Conservation (phyloP, 352 stramenopile genomes). For the Saprolegnia diclina region DNA sequence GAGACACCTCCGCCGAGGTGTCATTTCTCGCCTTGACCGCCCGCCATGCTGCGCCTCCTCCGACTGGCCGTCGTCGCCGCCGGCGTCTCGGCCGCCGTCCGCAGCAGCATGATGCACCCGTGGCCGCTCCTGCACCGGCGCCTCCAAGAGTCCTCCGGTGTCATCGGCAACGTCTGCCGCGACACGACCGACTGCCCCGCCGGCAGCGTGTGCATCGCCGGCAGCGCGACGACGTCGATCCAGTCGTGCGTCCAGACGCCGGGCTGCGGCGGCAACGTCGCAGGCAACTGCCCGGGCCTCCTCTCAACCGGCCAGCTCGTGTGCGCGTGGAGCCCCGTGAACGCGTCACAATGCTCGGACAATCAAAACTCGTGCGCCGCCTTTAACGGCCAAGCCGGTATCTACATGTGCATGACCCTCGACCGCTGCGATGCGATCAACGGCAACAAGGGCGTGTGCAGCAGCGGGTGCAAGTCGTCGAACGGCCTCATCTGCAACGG, state of each 20-base stretch:
- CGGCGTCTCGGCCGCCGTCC: neutral
- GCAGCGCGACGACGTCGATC: constrained; percentile 49
- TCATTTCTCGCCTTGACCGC: neutral
- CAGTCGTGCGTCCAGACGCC: constrained; percentile 62
- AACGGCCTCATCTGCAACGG: constrained; percentile 49
- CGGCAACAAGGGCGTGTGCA: constrained; percentile 3
- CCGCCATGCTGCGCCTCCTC: neutral
- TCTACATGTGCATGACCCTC: constrained; percentile 80
- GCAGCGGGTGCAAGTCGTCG: constrained; percentile 15
- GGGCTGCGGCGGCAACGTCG: constrained; percentile 42
- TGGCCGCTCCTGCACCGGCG: constrained; percentile 2
- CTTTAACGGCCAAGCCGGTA: constrained; percentile 35
- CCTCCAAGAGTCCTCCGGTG: constrained; percentile 18
- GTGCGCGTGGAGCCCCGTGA: constrained; percentile 46
- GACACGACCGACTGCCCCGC: constrained; percentile 53
- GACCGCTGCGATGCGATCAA: constrained; percentile 51
- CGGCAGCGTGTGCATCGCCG: constrained; percentile 67
- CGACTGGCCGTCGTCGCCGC: neutral
- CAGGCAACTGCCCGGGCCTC: constrained; percentile 59
- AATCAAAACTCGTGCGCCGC: constrained; percentile 31
- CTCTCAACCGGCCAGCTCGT: constrained; percentile 51
- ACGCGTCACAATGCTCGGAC: constrained; percentile 27
- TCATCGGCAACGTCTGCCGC: constrained; percentile 48
- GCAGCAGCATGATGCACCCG: neutral
- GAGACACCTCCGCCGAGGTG: too few species aligned